A percentile compares a stretch with the other conserved stretches of the same genome.
These are phyloP conservation scores for Phialemonium atrogriseum DNA, from an alignment of 2,329 filamentous ascomycete genomes.

Conservation along the genomic window DNA sequence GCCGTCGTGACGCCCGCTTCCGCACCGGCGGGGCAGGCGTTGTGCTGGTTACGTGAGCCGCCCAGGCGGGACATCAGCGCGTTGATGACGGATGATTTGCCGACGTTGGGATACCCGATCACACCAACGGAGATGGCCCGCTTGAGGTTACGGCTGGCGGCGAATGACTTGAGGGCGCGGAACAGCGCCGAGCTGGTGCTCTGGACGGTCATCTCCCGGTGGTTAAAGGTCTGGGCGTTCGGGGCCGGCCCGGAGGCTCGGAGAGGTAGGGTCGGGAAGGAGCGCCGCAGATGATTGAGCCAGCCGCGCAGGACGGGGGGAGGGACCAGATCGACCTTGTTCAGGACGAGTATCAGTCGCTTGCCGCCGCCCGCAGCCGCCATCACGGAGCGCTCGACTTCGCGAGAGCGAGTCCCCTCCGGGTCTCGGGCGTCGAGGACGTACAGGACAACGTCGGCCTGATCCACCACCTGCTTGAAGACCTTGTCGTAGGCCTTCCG, in stretches of 20 bases:
- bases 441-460: constrained; percentile 85
- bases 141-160: constrained; percentile 75
- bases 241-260: constrained; percentile 74
- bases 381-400: constrained; percentile 87
- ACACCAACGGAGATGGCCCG: constrained; percentile 85
- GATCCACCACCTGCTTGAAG: constrained; percentile 86
- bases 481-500: constrained; percentile 89
- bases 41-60: constrained; percentile 48
- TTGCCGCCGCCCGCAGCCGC: constrained; percentile 77
- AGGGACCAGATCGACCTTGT: constrained; percentile 92
- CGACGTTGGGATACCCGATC: constrained; percentile 92
- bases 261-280: constrained; percentile 85
- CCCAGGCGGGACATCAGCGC: constrained; percentile 73
- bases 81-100: constrained; percentile 95
- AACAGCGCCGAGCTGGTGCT: constrained; percentile 79
- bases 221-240: constrained; percentile 86
- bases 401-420: constrained; percentile 80
- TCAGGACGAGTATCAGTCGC: constrained; percentile 81
- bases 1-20: constrained; percentile 89
- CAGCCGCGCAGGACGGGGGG: constrained; percentile 74
- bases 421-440: constrained; percentile 89
- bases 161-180: constrained; percentile 82
- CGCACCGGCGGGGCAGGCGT: constrained; percentile 78
- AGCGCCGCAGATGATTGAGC: constrained; percentile 76
- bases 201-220: constrained; percentile 80